A percentile compares a stretch with the other conserved stretches of the same genome.
phyloP scores from a whole-genome alignment of 345 rosid genomes.

The Abelmoschus esculentus region DNA sequence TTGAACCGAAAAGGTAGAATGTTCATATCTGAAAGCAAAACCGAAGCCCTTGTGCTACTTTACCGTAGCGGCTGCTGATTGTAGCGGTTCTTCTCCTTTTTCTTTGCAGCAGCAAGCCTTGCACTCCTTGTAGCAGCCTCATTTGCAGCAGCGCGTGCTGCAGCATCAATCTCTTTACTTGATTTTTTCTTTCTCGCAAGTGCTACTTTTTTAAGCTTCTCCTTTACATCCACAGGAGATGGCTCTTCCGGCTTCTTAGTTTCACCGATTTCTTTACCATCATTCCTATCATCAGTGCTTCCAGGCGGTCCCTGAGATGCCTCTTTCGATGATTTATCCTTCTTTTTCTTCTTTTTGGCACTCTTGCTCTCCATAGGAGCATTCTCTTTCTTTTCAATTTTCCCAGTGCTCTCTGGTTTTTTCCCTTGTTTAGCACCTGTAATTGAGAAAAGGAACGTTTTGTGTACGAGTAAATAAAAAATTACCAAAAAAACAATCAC shows the following conservation, averaged over 20 bases:
- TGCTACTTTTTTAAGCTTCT: constrained; percentile 51
- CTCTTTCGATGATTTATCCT: constrained; percentile 50
- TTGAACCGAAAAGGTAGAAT: constrained; percentile 16
- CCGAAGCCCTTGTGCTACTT: constrained; percentile 9
- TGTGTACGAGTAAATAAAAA: not conserved
- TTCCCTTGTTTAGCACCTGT: constrained; percentile 27
- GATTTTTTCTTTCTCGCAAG: constrained; percentile 51
- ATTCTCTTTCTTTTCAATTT: constrained; percentile 51
- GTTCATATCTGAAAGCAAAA: not conserved
- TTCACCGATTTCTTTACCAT: constrained; percentile 24
- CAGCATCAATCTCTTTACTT: constrained; percentile 63
- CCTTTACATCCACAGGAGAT: constrained; percentile 49
- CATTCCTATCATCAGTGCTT: constrained; percentile 24
- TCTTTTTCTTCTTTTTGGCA: constrained; percentile 69
- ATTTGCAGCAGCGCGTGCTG: constrained; percentile 43
- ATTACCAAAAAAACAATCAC: not conserved
- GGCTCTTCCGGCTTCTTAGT: constrained; percentile 31
- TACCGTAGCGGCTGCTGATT: constrained; percentile 72
- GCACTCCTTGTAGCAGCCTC: constrained; percentile 37
- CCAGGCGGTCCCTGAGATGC: constrained; percentile 31
- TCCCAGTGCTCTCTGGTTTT: constrained; percentile 31
- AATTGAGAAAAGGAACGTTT: not conserved
- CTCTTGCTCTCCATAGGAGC: constrained; percentile 51
- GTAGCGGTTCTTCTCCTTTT: constrained; percentile 77
- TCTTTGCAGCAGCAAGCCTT: constrained; percentile 73